A percentile compares a stretch with the other conserved stretches of the same genome.
Evolutionary conservation across 2,329 filamentous ascomycete genomes (phyloP).

Genomic region (Conoideocrella luteorostrata): DNA sequence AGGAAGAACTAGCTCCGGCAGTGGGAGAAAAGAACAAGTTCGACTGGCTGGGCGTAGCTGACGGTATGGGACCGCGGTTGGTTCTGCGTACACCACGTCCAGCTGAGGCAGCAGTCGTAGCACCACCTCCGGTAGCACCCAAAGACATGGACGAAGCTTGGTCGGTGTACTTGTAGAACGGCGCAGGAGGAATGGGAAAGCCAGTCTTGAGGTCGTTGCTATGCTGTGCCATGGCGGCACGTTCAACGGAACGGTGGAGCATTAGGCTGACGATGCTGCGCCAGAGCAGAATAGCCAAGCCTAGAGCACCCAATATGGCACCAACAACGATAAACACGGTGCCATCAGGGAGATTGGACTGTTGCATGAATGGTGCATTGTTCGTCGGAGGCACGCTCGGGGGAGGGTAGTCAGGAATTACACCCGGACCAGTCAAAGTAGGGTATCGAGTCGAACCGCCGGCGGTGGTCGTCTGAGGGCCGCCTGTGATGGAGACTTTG

Average conservation of each 20-base stretch:
- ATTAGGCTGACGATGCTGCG: slow-evolving; percentile 82
- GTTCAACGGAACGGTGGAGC: slow-evolving; percentile 83
- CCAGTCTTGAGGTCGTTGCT: slow-evolving; percentile 62
- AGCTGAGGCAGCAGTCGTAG: slow-evolving; percentile 28
- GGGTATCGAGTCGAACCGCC: slow-evolving; percentile 30
- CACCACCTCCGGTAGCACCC: slow-evolving; percentile 19
- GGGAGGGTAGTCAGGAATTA: slow-evolving; percentile 56
- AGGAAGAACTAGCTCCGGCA: slow-evolving; percentile 51
- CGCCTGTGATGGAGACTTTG: slow-evolving; percentile 15
- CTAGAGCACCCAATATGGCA: slow-evolving; percentile 77
- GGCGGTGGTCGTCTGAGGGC: slow-evolving; percentile 12
- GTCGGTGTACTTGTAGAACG: slow-evolving; percentile 60
- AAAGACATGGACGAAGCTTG: slow-evolving; percentile 49
- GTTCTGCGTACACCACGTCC: slow-evolving; percentile 47
- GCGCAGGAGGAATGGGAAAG: slow-evolving; percentile 50
- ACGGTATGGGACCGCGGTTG: slow-evolving; percentile 45
- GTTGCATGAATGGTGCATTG: slow-evolving; percentile 86
- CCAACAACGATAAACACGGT: slow-evolving; percentile 96
- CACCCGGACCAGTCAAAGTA: slow-evolving; percentile 32
- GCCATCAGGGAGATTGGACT: slow-evolving; percentile 77
- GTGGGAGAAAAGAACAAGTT: slow-evolving; percentile 96
- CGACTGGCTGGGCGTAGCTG: slow-evolving; percentile 53
- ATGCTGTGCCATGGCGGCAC: slow-evolving; percentile 71
- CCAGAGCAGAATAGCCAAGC: slow-evolving; percentile 78
- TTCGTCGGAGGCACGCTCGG: slow-evolving; percentile 75